A percentile compares a stretch with the other conserved stretches of the same genome.
Conservation (phyloP, 2,329 filamentous ascomycete species). For the Akanthomyces uredinophilus region DNA sequence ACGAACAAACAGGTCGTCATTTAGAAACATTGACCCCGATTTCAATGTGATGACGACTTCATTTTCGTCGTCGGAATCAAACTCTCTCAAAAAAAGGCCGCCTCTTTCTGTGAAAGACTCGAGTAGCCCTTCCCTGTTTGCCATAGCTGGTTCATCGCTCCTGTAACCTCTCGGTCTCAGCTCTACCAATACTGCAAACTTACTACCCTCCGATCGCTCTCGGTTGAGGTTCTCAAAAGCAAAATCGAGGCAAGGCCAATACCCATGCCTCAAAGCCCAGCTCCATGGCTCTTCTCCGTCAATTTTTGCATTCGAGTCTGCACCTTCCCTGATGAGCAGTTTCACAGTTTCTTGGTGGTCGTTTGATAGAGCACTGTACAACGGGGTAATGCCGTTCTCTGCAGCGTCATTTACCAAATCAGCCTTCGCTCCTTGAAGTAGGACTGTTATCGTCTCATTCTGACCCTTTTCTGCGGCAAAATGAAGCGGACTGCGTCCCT, state of each 20-base stretch:
- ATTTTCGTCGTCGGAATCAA: background rate
- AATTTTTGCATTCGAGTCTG: background rate
- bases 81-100: background rate
- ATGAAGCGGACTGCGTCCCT: background rate
- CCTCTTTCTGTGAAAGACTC: background rate
- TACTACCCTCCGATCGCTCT: background rate
- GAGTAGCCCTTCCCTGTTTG: background rate
- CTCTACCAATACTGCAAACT: background rate
- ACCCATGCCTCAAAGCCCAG: background rate
- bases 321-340: background rate
- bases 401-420: background rate
- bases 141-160: background rate
- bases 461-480: background rate
- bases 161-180: background rate
- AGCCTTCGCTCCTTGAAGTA: background rate
- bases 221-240: background rate
- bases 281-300: background rate
- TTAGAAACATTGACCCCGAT: background rate
- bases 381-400: background rate
- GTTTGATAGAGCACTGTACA: background rate
- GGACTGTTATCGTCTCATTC: background rate
- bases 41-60: background rate
- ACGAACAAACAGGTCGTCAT: background rate
- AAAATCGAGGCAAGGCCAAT: background rate
- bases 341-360: background rate